Conservation (phyloP, 2,329 filamentous ascomycete species). For the Hypomyces perniciosus region DNA sequence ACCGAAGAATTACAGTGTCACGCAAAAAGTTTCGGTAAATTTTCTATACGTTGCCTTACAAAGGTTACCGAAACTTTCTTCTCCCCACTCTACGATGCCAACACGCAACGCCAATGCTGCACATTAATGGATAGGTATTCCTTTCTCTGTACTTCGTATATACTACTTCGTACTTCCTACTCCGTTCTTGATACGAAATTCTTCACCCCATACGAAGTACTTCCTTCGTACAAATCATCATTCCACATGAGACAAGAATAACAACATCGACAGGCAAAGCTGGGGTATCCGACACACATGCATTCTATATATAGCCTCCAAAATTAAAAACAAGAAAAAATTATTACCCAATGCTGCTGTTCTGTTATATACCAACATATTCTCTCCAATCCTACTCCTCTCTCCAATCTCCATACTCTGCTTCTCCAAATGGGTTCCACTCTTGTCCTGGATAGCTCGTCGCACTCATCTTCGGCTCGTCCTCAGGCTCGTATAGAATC, state of each 20-base stretch:
- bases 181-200: too few species aligned
- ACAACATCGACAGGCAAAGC: too few species aligned
- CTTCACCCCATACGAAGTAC: not conserved
- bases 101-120: too few species aligned
- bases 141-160: too few species aligned
- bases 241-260: not conserved
- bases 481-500: slow-evolving; percentile 38
- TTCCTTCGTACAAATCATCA: not conserved
- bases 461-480: slow-evolving; percentile 55
- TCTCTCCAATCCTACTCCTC: slow-evolving; percentile 2
- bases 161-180: too few species aligned
- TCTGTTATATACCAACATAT: not conserved
- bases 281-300: not conserved
- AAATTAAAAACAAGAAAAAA: not conserved
- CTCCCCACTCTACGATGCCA: too few species aligned
- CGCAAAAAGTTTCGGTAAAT: too few species aligned
- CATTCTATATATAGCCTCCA: not conserved
- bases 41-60: too few species aligned
- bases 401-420: slow-evolving; percentile 22
- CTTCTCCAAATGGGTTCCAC: slow-evolving; percentile 53
- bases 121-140: too few species aligned
- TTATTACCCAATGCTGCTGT: not conserved
- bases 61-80: too few species aligned
- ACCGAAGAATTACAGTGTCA: too few species aligned
- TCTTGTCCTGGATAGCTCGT: slow-evolving; percentile 66